Conservation (phyloP, 192 early-diverging fungal species). For the Coemansia furcata region DNA sequence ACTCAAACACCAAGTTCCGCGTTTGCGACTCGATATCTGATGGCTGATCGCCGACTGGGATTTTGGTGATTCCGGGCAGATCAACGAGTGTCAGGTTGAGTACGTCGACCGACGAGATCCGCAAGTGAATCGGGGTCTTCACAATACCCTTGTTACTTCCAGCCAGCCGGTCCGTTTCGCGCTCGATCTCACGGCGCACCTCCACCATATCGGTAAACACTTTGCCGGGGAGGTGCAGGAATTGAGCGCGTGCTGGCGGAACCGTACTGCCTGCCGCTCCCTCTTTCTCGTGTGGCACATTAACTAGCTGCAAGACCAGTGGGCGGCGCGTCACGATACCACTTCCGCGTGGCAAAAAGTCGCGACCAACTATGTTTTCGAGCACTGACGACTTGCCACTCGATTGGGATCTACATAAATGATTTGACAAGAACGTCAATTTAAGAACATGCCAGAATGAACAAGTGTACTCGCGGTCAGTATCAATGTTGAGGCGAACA, state of each 20-base stretch:
- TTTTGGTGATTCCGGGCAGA: constrained; percentile 81
- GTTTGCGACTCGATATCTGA: constrained; percentile 81
- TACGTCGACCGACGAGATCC: constrained; percentile 73
- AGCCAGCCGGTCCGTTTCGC: constrained; percentile 74
- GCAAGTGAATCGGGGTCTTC: constrained; percentile 72
- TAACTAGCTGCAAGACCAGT: constrained; percentile 76
- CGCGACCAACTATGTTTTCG: constrained; percentile 96
- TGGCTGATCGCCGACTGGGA: constrained; percentile 73
- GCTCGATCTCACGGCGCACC: constrained; percentile 77
- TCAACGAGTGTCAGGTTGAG: constrained; percentile 81
- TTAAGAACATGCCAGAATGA: not conserved
- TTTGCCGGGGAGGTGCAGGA: constrained; percentile 73
- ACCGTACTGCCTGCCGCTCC: not conserved
- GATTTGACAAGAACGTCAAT: not conserved
- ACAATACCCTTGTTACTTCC: constrained; percentile 80
- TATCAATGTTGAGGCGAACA: not conserved
- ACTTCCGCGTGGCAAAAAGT: constrained; percentile 93
- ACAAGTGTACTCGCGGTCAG: not conserved
- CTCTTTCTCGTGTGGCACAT: constrained; percentile 32
- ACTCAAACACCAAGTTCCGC: constrained; percentile 71
- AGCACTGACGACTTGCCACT: constrained; percentile 97
- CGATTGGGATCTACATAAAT: constrained; percentile 64
- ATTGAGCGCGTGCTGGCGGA: constrained; percentile 58
- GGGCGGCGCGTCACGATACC: constrained; percentile 84
- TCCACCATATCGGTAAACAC: constrained; percentile 74